Conservation (phyloP, 441 rosid species). For the Pelargonium fulgidum region DNA sequence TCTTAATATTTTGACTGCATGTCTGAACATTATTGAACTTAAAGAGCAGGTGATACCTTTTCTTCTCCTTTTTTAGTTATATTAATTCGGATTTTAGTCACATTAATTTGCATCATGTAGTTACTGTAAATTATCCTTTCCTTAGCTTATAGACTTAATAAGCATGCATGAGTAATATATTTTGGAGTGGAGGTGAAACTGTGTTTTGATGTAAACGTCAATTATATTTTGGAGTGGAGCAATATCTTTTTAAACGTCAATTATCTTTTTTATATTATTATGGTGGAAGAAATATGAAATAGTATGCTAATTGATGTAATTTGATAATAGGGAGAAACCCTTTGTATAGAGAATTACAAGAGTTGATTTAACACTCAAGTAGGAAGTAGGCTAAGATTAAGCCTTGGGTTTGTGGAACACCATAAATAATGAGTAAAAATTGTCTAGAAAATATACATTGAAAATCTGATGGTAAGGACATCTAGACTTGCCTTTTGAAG, state of each 20-base stretch:
- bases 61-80: slow-evolving; percentile 10
- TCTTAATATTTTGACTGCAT: slow-evolving; percentile 72
- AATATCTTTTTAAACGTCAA: neutral
- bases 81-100: neutral
- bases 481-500: too few species aligned
- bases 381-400: too few species aligned
- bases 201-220: neutral
- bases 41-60: slow-evolving; percentile 71
- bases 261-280: neutral
- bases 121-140: neutral
- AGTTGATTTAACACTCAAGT: too few species aligned
- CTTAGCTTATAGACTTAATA: neutral
- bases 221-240: neutral
- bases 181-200: neutral
- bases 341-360: too few species aligned
- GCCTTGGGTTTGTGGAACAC: too few species aligned
- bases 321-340: too few species aligned
- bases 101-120: neutral
- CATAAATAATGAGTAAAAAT: too few species aligned
- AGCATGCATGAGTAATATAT: neutral
- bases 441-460: too few species aligned
- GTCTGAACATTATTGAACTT: slow-evolving; percentile 66
- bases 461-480: too few species aligned
- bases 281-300: too few species aligned
- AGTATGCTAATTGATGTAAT: too few species aligned